Conservation (phyloP, 352 stramenopile species). For the Phytophthora kernoviae region DNA sequence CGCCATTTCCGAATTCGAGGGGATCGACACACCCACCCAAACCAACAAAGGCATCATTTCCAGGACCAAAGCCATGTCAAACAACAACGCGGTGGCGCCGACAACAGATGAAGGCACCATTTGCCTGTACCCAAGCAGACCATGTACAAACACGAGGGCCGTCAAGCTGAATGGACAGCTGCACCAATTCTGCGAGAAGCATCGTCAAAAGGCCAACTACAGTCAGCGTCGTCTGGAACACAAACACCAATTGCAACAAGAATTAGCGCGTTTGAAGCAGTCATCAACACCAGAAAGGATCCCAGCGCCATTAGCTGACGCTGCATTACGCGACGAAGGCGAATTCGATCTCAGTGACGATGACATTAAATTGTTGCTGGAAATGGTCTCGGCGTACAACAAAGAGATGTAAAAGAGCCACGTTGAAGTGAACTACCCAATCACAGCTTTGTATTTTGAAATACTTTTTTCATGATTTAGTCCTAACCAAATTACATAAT, state of each 20-base stretch:
- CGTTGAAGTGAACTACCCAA: not conserved
- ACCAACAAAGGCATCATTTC: not conserved
- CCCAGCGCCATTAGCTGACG: too few species aligned
- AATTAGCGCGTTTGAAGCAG: slow-evolving; percentile 6
- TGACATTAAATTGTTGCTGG: slow-evolving; percentile 19
- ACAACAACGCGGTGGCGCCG: not conserved
- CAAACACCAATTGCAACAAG: slow-evolving; percentile 15
- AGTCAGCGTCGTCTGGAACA: slow-evolving; percentile 27
- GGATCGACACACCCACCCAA: not conserved
- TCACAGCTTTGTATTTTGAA: too few species aligned
- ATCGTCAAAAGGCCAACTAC: slow-evolving; percentile 26
- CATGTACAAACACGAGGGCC: slow-evolving; percentile 32
- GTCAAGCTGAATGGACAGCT: slow-evolving; percentile 46
- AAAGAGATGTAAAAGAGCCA: not conserved
- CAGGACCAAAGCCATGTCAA: not conserved
- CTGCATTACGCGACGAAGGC: not conserved
- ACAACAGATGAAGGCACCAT: slow-evolving; percentile 1
- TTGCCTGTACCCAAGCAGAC: slow-evolving; percentile 41
- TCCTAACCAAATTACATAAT: too few species aligned
- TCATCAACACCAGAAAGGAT: not conserved
- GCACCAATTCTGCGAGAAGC: slow-evolving; percentile 32
- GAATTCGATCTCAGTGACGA: slow-evolving; percentile 21
- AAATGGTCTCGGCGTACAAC: slow-evolving; percentile 15
- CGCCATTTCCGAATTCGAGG: too few species aligned
- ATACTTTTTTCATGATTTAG: too few species aligned